These are phyloP conservation scores for Aspergillus spinulosporus DNA, from an alignment of 2,329 filamentous ascomycete genomes.

Conservation along the genomic window DNA sequence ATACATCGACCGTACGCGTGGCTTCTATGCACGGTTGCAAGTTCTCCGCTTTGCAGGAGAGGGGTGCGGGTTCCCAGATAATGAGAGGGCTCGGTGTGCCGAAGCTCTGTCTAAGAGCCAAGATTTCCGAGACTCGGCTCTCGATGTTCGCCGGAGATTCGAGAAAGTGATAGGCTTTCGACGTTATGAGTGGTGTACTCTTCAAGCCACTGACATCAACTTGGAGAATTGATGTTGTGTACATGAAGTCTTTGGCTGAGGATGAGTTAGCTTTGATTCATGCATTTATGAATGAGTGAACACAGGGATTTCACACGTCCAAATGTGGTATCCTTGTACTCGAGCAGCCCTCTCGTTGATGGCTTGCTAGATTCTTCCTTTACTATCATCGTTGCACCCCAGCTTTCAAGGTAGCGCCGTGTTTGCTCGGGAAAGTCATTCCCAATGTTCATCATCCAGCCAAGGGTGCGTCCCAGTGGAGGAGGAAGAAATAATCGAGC, in stretches of 20 bases:
- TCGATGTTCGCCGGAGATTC: constrained; percentile 21
- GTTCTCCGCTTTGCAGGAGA: constrained; percentile 24
- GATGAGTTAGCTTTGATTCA: neutral
- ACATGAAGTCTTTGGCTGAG: constrained; percentile 26
- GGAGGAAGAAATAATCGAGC: constrained; percentile 28
- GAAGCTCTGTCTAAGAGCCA: constrained; percentile 19
- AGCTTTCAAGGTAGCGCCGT: constrained; percentile 18
- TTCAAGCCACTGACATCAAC: constrained; percentile 15
- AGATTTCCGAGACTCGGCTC: constrained; percentile 12
- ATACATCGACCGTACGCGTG: constrained; percentile 31
- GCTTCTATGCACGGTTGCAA: constrained; percentile 22
- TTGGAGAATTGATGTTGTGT: constrained; percentile 25
- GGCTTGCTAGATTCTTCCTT: constrained; percentile 8
- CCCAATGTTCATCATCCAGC: constrained; percentile 27
- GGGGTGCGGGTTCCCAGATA: constrained; percentile 30
- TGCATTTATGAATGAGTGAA: constrained; percentile 10
- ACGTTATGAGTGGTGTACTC: constrained; percentile 11
- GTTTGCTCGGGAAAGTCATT: constrained; percentile 26
- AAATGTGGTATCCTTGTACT: constrained; percentile 32
- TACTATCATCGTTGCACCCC: constrained; percentile 19
- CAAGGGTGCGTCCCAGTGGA: constrained; percentile 20
- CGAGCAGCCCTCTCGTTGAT: constrained; percentile 29
- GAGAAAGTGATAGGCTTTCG: constrained; percentile 24
- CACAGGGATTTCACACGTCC: constrained; percentile 24
- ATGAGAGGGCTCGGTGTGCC: constrained; percentile 18